phyloP scores from a whole-genome alignment of 2,329 filamentous ascomycete genomes.

The Ceratocystis eucalypticola region DNA sequence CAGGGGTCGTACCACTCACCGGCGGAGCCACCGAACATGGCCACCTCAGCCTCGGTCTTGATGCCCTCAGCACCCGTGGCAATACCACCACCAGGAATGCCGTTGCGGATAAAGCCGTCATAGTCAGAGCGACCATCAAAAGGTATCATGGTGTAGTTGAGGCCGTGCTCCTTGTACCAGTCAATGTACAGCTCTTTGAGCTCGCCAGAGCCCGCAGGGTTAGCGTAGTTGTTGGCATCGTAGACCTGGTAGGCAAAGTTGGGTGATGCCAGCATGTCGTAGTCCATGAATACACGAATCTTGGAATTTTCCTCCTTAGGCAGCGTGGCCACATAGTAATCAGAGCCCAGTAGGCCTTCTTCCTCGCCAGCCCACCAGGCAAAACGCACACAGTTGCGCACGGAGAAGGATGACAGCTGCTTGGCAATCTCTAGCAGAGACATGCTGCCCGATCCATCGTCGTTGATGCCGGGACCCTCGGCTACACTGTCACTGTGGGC shows the following conservation, averaged over 20 bases:
- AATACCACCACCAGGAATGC: constrained; percentile 62
- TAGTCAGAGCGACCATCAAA: constrained; percentile 76
- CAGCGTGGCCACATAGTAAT: constrained; percentile 45
- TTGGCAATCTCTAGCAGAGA: constrained; percentile 49
- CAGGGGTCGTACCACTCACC: constrained; percentile 46
- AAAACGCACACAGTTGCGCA: constrained; percentile 53
- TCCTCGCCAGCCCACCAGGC: constrained; percentile 58
- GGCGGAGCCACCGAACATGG: constrained; percentile 56
- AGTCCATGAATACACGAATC: constrained; percentile 55
- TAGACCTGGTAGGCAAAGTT: constrained; percentile 58
- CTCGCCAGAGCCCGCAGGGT: constrained; percentile 57
- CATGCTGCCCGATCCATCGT: constrained; percentile 56
- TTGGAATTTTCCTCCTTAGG: constrained; percentile 44
- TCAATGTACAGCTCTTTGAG: constrained; percentile 53
- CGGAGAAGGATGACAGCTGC: constrained; percentile 42
- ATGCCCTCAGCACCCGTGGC: constrained; percentile 65
- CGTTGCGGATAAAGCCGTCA: constrained; percentile 57
- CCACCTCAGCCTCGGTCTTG: constrained; percentile 54
- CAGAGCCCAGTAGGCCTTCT: constrained; percentile 50
- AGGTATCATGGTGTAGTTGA: constrained; percentile 55
- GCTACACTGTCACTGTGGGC: constrained; percentile 50
- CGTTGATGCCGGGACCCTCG: constrained; percentile 61
- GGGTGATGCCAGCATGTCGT: constrained; percentile 55
- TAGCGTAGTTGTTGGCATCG: constrained; percentile 55
- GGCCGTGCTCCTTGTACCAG: constrained; percentile 48